Evolutionary conservation across 2,329 filamentous ascomycete genomes (phyloP).

Genomic region (Rhynchosporium agropyri): DNA sequence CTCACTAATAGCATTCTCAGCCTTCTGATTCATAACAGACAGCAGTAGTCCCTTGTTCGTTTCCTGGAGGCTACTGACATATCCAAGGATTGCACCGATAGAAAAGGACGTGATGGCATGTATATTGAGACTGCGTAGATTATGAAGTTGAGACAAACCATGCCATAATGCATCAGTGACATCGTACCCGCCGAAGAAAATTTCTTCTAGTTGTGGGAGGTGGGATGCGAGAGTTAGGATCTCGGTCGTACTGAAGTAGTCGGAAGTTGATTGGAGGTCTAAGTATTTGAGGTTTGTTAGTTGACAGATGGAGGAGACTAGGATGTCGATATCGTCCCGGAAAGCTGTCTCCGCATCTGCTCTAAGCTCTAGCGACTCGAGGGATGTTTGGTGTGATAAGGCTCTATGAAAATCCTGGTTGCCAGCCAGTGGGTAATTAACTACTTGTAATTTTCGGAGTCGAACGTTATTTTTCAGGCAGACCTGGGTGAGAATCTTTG

Average conservation of each 20-base stretch:
- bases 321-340: constrained; percentile 50
- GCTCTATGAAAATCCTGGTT: constrained; percentile 55
- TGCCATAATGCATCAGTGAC: constrained; percentile 53
- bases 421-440: constrained; percentile 51
- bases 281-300: constrained; percentile 56
- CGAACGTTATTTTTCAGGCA: constrained; percentile 50
- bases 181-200: constrained; percentile 59
- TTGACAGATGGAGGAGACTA: constrained; percentile 54
- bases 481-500: constrained; percentile 55
- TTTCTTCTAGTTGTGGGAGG: constrained; percentile 52
- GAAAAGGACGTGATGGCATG: constrained; percentile 59
- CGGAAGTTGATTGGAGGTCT: constrained; percentile 53
- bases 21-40: constrained; percentile 41
- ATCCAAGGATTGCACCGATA: constrained; percentile 50
- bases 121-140: constrained; percentile 56
- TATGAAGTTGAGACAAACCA: constrained; percentile 49
- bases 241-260: constrained; percentile 54
- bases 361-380: constrained; percentile 50
- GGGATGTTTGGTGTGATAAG: constrained; percentile 51
- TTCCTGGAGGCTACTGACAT: constrained; percentile 45
- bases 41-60: constrained; percentile 42
- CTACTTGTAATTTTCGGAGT: constrained; percentile 52
- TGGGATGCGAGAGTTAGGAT: constrained; percentile 50
- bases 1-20: constrained; percentile 37
- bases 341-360: constrained; percentile 51